Percentiles rank a stretch among this genome's conserved stretches.
Conservation (phyloP, 768 basidiomycete genomes). For the Hydnomerulius pinastri region DNA sequence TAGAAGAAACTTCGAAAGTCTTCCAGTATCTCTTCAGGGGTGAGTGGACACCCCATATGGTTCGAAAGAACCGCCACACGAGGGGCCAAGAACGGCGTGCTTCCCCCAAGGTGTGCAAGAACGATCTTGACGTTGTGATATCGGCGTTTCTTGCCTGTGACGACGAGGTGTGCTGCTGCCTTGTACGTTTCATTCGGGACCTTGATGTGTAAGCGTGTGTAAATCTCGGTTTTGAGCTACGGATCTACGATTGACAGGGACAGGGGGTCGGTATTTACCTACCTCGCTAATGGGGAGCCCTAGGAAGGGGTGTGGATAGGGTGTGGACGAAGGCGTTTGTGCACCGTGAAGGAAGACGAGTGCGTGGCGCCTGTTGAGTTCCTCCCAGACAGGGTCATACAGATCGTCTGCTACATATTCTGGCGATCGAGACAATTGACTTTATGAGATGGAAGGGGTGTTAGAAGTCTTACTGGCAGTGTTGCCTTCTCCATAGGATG, state of each 20-base stretch:
- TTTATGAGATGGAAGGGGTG: neutral
- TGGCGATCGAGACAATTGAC: conserved; percentile 30
- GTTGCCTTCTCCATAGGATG: conserved; percentile 61
- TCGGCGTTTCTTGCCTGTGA: conserved; percentile 66
- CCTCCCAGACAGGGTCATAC: conserved; percentile 72
- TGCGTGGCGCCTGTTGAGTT: conserved; percentile 56
- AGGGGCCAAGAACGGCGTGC: conserved; percentile 60
- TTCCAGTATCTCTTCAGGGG: conserved; percentile 61
- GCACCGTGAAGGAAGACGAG: conserved; percentile 76
- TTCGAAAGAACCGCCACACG: conserved; percentile 68
- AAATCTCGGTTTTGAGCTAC: conserved; percentile 6
- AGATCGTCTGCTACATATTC: conserved; percentile 66
- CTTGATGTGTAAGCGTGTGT: too few relatives aligned
- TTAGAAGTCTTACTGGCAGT: conserved; percentile 48
- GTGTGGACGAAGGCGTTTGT: conserved; percentile 63
- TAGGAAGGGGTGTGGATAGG: conserved; percentile 61
- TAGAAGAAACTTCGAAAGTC: conserved; percentile 76
- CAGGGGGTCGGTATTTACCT: conserved; percentile 11
- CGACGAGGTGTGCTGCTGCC: conserved; percentile 76
- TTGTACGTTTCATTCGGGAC: conserved; percentile 84
- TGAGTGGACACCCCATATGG: conserved; percentile 70
- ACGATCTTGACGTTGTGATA: conserved; percentile 63
- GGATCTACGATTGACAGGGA: conserved; percentile 8
- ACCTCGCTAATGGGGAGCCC: conserved; percentile 74
- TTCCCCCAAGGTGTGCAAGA: conserved; percentile 77